Evolutionary conservation across 176 grass and related monocot species (phyloP).

Genomic region (Poa pratensis): DNA sequence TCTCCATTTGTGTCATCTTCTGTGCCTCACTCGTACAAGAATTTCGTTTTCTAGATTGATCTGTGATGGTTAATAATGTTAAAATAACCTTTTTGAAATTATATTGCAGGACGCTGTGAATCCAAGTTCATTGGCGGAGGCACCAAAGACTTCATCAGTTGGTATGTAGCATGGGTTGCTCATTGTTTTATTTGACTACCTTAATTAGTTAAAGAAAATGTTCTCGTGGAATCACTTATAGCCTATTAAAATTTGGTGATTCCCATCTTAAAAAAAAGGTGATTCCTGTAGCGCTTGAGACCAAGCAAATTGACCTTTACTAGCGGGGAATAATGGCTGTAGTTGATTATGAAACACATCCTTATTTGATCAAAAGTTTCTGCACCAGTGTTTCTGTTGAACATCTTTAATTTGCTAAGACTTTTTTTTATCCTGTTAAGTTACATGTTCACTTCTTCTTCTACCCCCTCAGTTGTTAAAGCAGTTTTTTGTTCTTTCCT

Average conservation of each 20-base stretch:
- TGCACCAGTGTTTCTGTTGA: not conserved
- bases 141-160: slow-evolving; percentile 52
- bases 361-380: slow-evolving; percentile 2
- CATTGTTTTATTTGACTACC: not conserved
- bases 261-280: too few species aligned
- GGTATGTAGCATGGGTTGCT: slow-evolving; percentile 49
- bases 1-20: not conserved
- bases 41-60: slow-evolving; percentile 19
- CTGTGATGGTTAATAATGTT: slow-evolving; percentile 14
- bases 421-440: slow-evolving; percentile 3
- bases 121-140: slow-evolving; percentile 38
- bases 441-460: slow-evolving; percentile 26
- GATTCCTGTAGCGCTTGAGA: not conserved
- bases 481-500: slow-evolving; percentile 4
- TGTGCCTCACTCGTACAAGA: not conserved
- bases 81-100: slow-evolving; percentile 23
- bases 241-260: not conserved
- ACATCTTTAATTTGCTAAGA: not conserved
- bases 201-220: not conserved
- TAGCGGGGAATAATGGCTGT: slow-evolving; percentile 4
- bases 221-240: not conserved
- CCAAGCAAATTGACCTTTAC: slow-evolving; percentile 18
- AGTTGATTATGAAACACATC: not conserved
- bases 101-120: slow-evolving; percentile 46
- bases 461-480: slow-evolving; percentile 6